These are phyloP conservation scores for Raffaelea deltoideospora DNA, from an alignment of 2,329 filamentous ascomycete species.

Conservation along the genomic window DNA sequence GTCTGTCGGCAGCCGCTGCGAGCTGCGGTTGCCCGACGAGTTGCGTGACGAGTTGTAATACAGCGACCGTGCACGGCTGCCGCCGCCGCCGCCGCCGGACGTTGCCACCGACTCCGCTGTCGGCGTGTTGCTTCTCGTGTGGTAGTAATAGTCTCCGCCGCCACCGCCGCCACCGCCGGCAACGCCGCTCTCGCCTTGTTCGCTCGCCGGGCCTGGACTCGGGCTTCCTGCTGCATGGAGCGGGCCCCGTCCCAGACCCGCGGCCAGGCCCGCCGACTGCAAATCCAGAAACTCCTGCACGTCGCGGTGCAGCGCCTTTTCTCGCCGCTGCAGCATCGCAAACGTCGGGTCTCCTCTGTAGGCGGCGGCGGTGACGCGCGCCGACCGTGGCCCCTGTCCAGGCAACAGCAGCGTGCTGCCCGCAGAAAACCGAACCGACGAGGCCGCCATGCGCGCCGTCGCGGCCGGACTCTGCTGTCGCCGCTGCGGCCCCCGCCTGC, in stretches of 20 bases:
- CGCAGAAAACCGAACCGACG: conserved; percentile 9
- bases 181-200: conserved; percentile 15
- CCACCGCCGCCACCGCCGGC: too few relatives aligned
- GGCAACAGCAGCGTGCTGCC: conserved; percentile 18
- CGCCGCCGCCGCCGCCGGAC: conserved; percentile 5
- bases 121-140: conserved; percentile 20
- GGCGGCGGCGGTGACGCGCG: conserved; percentile 11
- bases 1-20: conserved; percentile 15
- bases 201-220: conserved; percentile 16
- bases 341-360: conserved; percentile 25
- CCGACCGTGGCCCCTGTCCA: conserved; percentile 1
- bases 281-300: conserved; percentile 33
- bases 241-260: conserved; percentile 17
- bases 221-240: conserved; percentile 8
- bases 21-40: conserved; percentile 10
- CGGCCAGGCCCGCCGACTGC: conserved; percentile 29
- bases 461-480: background rate
- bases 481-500: background rate
- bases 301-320: conserved; percentile 29
- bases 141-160: background rate
- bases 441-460: conserved; percentile 13
- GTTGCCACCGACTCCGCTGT: conserved; percentile 11
- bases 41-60: too few relatives aligned
- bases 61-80: background rate
- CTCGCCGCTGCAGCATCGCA: conserved; percentile 29